A percentile compares a stretch with the other conserved stretches of the same genome.
phyloP scores from a whole-genome alignment of 345 rosid genomes.

The Murraya koenigii region DNA sequence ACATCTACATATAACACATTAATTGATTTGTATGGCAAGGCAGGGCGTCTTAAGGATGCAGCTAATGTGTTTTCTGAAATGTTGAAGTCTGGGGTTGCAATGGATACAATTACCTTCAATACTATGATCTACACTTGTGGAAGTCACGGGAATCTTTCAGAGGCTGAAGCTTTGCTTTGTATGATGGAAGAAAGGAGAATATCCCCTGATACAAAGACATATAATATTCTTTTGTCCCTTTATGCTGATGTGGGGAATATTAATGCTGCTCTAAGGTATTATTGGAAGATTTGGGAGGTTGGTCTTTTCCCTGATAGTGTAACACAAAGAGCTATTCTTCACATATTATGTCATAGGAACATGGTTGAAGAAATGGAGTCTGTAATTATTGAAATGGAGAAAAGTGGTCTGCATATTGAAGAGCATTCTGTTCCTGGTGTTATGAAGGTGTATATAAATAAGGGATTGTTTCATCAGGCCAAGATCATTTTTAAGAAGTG shows the following conservation, averaged over 20 bases:
- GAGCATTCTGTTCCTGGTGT: constrained; percentile 78
- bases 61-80: constrained; percentile 73
- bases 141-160: constrained; percentile 62
- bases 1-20: constrained; percentile 75
- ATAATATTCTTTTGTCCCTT: constrained; percentile 66
- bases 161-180: constrained; percentile 71
- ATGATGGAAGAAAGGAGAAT: constrained; percentile 76
- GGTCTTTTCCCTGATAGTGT: constrained; percentile 80
- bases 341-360: constrained; percentile 56
- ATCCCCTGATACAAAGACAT: constrained; percentile 76
- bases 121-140: constrained; percentile 91
- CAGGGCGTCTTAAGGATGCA: constrained; percentile 79
- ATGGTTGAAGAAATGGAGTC: constrained; percentile 67
- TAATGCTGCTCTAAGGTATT: constrained; percentile 61
- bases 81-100: constrained; percentile 68
- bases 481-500: constrained; percentile 47
- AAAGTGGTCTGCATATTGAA: constrained; percentile 45
- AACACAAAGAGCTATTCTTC: constrained; percentile 72
- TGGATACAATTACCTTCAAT: constrained; percentile 79
- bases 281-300: constrained; percentile 59
- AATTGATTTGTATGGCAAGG: constrained; percentile 93
- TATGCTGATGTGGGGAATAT: constrained; percentile 72
- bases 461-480: constrained; percentile 53
- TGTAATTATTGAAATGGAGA: constrained; percentile 63
- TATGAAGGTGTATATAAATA: constrained; percentile 61